Evolutionary conservation across 768 basidiomycete species (phyloP), one percentile per base, ranked within the genome.

Genomic region (Pleurotus pulmonarius): DNA sequence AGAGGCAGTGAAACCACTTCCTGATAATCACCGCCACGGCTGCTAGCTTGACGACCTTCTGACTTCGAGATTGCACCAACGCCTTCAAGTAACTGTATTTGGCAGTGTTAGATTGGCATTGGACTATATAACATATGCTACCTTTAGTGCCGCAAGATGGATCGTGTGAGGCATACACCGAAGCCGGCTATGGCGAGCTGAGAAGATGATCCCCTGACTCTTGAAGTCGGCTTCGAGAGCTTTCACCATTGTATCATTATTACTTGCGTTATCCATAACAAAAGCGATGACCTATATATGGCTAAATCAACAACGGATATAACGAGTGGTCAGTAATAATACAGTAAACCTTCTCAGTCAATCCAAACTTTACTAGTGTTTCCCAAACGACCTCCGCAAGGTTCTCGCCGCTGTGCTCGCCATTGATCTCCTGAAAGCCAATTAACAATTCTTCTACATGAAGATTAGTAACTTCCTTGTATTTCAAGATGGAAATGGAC

Each of bases 121-220:
- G 37, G 5, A 8, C 37, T 18, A n/a, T 7, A 59, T 7, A 46
- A 16, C n/a, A 20, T 7, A 46, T 44, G 57, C 16, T 48, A 67
- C 71, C 61, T 70, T 59, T 8, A 70, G 25, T 5, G 68, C 68
- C 3, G 72, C 72, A 29, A 75, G 66, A 56, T 75, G 70, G 15
- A 74, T 62, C 0, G 71, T 73, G 40, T 75, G 74, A 0, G 72
- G 74, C 68, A 74, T 69, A 60, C 73, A 75, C 13, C 63, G 67
- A 16, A 70, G 53, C 3, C 68, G 62, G 3, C 69, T 60, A 9
- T 62, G 41, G 6, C 2, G n/a, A 2, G 69, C 64, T 20, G 57
- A 56, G 52, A 75, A 71, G 1, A 8, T 2, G 34, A 74, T 68
- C 3, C 62, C 61, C 11, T 45, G 57, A 3, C 47, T 59, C 0